Evolutionary conservation across 768 basidiomycete species (phyloP), one percentile per base, ranked within the genome.

Genomic region (Phanerochaete carnosa): DNA sequence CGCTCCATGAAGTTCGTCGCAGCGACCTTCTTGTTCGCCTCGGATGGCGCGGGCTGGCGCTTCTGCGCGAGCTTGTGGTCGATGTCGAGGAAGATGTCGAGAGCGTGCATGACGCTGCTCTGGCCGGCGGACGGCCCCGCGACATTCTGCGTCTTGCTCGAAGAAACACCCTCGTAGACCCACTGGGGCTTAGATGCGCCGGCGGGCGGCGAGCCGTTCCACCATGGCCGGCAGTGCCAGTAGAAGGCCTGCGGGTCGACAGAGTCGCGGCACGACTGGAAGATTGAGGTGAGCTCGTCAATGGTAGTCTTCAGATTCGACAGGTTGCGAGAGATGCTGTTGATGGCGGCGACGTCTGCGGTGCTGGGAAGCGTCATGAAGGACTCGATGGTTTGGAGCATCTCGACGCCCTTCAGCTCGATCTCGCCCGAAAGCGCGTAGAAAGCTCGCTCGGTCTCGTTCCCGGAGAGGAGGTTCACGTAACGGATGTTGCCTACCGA

Each of bases 111-210:
- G 58, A 95, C 83, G 54, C 88, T 89, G 73, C 92, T 94, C 77
- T 99, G 96, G 1, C 96, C 96, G 1, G 94, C 96, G 11, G 92
- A 94, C 25, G 96, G 95, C 0, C 96, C 96, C 60, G 86, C 89
- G 56, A 87, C 81, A 62, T 89, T 85, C 43, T 92, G 82, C 54
- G 76, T 72, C 29, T 83, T 62, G 43, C 53, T 55, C 25, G 63
- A 75, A 5, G 80, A 78, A 8, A 92, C 84, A 0, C 92, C 94
- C 68, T 94, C 88, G 72, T 90, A 98, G 43, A 87, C 75, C 91
- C 91, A 93, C 22, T 76, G 77, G 9, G 80, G 77, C 28, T 74
- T 75, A 8, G 73, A 71, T 8, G 83, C 74, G 0, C 82, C 83
- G 63, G 80, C 83, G 47, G 81, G 81, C 60, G 85, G 84, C 64